phyloP scores from a whole-genome alignment of 306 rosid species.

The Macrotyloma uniflorum region DNA sequence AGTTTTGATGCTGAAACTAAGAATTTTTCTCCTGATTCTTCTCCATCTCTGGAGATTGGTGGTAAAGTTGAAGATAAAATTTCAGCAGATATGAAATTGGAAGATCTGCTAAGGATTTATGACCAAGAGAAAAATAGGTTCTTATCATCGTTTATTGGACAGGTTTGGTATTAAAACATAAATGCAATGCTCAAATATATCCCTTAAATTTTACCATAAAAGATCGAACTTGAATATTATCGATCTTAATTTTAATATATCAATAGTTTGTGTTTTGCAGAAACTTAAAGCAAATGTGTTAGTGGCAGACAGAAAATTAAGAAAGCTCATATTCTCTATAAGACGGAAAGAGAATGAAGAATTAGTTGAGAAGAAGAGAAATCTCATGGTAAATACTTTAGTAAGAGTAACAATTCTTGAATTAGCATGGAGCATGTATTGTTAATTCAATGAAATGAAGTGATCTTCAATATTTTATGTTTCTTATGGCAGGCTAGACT shows the following conservation, averaged over 20 bases:
- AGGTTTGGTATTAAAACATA: constrained; percentile 59
- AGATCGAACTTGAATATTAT: constrained; percentile 30
- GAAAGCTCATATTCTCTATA: constrained; percentile 80
- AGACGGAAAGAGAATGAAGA: constrained; percentile 84
- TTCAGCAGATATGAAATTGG: constrained; percentile 83
- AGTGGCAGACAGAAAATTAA: constrained; percentile 65
- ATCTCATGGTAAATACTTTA: constrained; percentile 71
- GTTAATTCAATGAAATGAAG: constrained; percentile 36
- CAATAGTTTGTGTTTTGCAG: constrained; percentile 53
- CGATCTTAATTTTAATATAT: constrained; percentile 33
- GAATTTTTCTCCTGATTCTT: constrained; percentile 38
- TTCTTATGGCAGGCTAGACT: constrained; percentile 72
- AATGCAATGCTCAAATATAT: constrained; percentile 23
- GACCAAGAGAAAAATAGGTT: constrained; percentile 76
- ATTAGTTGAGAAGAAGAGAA: constrained; percentile 70
- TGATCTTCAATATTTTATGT: constrained; percentile 35
- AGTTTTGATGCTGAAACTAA: constrained; percentile 53
- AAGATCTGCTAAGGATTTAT: constrained; percentile 77
- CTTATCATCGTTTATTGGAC: constrained; percentile 87
- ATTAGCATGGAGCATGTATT: constrained; percentile 22
- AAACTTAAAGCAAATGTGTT: constrained; percentile 67
- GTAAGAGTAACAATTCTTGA: constrained; percentile 11
- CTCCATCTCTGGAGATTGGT: constrained; percentile 43
- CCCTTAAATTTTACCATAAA: not conserved
- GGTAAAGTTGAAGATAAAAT: constrained; percentile 49